Percentiles rank a stretch among this genome's conserved stretches.
Evolutionary conservation across 2,329 filamentous ascomycete genomes (phyloP).

Genomic region (Parastagonospora avenae): DNA sequence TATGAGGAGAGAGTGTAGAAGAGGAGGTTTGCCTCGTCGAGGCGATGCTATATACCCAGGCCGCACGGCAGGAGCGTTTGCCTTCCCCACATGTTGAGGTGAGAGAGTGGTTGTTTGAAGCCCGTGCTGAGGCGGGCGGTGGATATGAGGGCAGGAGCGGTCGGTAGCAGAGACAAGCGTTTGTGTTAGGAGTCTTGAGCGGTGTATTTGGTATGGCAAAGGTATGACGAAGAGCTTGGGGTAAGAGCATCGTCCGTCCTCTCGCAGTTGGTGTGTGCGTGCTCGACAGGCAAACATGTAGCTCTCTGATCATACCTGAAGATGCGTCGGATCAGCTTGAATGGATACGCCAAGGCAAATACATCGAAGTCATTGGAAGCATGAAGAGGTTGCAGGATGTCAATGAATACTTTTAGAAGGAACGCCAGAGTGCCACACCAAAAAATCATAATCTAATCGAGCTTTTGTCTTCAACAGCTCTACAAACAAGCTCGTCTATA

Average conservation of each 20-base stretch:
- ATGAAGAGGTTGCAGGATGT: not conserved
- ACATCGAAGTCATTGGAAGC: not conserved
- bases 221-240: no score
- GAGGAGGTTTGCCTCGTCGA: not conserved
- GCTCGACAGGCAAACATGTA: no score
- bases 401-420: conserved; percentile 1
- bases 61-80: conserved; percentile 1
- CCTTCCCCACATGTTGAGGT: not conserved
- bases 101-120: not conserved
- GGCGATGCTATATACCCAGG: not conserved
- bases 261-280: no score
- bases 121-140: not conserved
- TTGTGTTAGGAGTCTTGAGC: no score
- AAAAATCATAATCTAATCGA: conserved; percentile 6
- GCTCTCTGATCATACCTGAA: no score
- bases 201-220: no score
- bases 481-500: conserved; percentile 8
- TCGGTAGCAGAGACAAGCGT: no score
- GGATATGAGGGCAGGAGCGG: not conserved
- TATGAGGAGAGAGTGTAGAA: not conserved
- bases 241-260: no score
- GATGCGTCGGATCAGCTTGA: no score
- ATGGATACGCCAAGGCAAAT: no score
- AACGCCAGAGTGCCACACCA: conserved; percentile 1
- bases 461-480: not conserved